Base-by-base conservation (phyloP, 108 stramenopile species). In the Mediolabrus comicus region DNA sequence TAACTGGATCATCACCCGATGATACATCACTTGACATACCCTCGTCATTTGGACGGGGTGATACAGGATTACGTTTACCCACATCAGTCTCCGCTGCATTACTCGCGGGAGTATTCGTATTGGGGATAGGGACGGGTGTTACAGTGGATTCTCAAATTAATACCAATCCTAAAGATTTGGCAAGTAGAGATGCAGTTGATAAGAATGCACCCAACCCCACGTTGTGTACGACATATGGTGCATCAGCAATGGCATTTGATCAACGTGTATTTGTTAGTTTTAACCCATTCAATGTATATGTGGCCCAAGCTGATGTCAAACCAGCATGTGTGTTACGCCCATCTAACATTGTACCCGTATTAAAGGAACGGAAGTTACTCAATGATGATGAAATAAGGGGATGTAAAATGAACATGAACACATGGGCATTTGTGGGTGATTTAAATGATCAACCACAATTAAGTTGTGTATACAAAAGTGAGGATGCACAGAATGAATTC, bases 401-500 rank as follows among this genome's bases (percentile, higher is more conserved):
- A 26, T 97, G 97, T 74, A 96, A 96, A 59, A 62, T 72, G 38
- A 94, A 94, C 68, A 95, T 93, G 87, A 97, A 97, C 65, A 97
- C 97, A 26, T 97, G 97, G 97, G 97, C 95, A 19, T 97, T 92
- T 77, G 95, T 97, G 13, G 97, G 97, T 16, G 86, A 96, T 67
- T 83, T 97, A 55, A 82, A 91, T 38, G 93, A 94, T 72, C 80
- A 87, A 33, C 97, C 97, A 4, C 97, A 97, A 62, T 71, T 97
- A 70, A 91, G 88, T 60, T 97, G 97, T 65, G 97, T 97, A 11
- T 97, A 95, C 83, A 90, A 95, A 75, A 91, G 90, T 66, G 95
- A 87, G 49, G 97, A 97, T 75, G 97, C 97, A 3, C 97, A 97
- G 70, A 97, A 97, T 77, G 97, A 97, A 60, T 97, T 97, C 63